A percentile compares a stretch with the other conserved stretches of the same genome.
Conservation (phyloP, 2,329 filamentous ascomycete species). For the Trichoderma sp. region DNA sequence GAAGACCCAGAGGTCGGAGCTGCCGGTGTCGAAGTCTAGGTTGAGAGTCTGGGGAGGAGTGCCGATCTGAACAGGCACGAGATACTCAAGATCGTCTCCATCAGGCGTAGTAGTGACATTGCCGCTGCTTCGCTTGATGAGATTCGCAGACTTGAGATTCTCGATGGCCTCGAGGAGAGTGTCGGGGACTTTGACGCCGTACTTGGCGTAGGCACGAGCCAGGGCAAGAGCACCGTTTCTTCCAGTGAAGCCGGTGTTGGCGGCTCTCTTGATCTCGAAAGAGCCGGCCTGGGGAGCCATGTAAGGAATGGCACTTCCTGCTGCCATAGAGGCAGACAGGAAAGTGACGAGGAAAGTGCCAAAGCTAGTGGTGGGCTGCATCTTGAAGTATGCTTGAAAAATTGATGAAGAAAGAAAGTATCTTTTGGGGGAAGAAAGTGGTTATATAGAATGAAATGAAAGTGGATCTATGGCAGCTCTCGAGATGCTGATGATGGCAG, state of each 20-base stretch:
- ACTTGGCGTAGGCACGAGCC: slow-evolving; percentile 31
- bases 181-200: slow-evolving; percentile 26
- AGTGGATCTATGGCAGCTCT: not conserved
- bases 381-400: not conserved
- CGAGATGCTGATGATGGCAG: not conserved
- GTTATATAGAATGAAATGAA: not conserved
- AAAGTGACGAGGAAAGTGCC: slow-evolving; percentile 26
- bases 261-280: slow-evolving; percentile 23
- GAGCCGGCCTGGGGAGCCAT: not conserved
- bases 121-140: slow-evolving; percentile 21
- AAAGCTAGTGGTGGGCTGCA: slow-evolving; percentile 22
- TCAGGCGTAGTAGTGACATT: slow-evolving; percentile 22
- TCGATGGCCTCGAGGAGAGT: slow-evolving; percentile 25
- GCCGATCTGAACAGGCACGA: slow-evolving; percentile 31
- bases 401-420: not conserved
- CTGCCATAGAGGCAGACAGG: slow-evolving; percentile 26
- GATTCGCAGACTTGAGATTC: slow-evolving; percentile 6
- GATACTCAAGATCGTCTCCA: slow-evolving; percentile 30
- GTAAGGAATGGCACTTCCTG: slow-evolving; percentile 23
- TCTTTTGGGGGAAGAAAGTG: not conserved
- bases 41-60: slow-evolving; percentile 31
- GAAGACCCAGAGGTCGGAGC: slow-evolving; percentile 42
- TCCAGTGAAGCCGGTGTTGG: slow-evolving; percentile 20
- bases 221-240: slow-evolving; percentile 29
- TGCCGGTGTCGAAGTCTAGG: slow-evolving; percentile 34